Evolutionary conservation across 2,329 filamentous ascomycete species (phyloP).

Genomic region (Aspergillus costaricaensis): DNA sequence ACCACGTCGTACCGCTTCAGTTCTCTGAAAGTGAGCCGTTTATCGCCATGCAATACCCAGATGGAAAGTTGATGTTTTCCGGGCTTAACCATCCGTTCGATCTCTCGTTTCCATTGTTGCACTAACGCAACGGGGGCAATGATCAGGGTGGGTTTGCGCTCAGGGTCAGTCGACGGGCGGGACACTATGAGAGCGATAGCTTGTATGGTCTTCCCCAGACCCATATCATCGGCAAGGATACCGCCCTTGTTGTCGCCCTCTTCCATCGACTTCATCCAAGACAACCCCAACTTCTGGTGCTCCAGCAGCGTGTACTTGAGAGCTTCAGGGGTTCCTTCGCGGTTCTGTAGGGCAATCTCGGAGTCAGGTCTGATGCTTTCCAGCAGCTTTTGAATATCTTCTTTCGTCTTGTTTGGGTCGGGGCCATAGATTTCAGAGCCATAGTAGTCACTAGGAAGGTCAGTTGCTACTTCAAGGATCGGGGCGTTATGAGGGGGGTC

Average conservation of each 20-base stretch:
- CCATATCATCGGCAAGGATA: conserved; percentile 81
- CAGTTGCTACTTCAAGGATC: background rate
- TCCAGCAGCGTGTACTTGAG: conserved; percentile 72
- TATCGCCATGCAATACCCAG: conserved; percentile 68
- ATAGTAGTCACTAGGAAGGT: conserved; percentile 21
- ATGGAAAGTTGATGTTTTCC: conserved; percentile 61
- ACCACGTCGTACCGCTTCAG: conserved; percentile 72
- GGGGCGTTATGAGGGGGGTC: background rate
- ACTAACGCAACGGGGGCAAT: conserved; percentile 78
- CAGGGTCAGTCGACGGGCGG: conserved; percentile 61
- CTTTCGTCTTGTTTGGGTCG: conserved; percentile 57
- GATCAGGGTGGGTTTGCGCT: conserved; percentile 74
- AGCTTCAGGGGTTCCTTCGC: conserved; percentile 68
- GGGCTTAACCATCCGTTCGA: conserved; percentile 66
- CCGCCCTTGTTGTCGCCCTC: conserved; percentile 70
- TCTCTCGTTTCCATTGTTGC: conserved; percentile 82
- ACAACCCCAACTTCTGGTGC: conserved; percentile 76
- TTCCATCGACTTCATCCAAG: conserved; percentile 77
- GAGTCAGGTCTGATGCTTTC: conserved; percentile 73
- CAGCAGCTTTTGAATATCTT: conserved; percentile 70
- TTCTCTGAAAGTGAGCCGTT: conserved; percentile 60
- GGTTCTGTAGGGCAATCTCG: conserved; percentile 62
- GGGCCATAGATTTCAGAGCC: conserved; percentile 14
- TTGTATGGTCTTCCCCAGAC: conserved; percentile 81
- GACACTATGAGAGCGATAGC: conserved; percentile 75